Evolutionary conservation across 495 filamentous ascomycete species (phyloP).

Genomic region (Penicillium flavigenum): DNA sequence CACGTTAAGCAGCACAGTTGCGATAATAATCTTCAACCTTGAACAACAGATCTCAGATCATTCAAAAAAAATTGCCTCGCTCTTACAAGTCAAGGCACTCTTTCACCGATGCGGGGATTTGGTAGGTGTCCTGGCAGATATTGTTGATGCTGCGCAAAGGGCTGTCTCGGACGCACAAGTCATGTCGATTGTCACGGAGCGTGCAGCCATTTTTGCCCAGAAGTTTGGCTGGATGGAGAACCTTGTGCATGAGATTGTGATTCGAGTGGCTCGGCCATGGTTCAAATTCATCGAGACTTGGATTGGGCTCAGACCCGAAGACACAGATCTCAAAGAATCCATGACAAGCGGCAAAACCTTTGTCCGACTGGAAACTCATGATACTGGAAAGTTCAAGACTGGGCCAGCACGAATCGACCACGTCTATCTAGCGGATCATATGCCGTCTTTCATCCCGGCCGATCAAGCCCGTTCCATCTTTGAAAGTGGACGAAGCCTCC

Average conservation of each 20-base stretch:
- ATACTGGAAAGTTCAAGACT: constrained; percentile 53
- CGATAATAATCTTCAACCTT: constrained; percentile 39
- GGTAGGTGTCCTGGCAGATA: constrained; percentile 57
- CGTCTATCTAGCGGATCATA: constrained; percentile 55
- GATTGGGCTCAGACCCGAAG: constrained; percentile 67
- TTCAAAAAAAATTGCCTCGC: constrained; percentile 28
- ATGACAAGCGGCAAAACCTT: constrained; percentile 53
- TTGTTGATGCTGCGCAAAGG: constrained; percentile 55
- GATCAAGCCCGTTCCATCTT: constrained; percentile 67
- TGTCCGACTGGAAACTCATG: constrained; percentile 53
- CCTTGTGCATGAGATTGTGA: constrained; percentile 65
- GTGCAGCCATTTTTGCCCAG: constrained; percentile 63
- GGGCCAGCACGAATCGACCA: constrained; percentile 57
- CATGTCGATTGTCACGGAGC: constrained; percentile 64
- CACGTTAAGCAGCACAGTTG: constrained; percentile 36
- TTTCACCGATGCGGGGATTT: constrained; percentile 64
- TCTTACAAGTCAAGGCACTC: constrained; percentile 66
- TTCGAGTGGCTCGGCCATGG: constrained; percentile 65
- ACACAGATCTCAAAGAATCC: constrained; percentile 43
- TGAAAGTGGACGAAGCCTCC: constrained; percentile 74
- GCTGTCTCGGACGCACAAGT: constrained; percentile 64
- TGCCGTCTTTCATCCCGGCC: constrained; percentile 64
- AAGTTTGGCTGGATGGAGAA: constrained; percentile 58
- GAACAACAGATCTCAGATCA: constrained; percentile 36
- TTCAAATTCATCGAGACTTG: constrained; percentile 69